Evolutionary conservation across 2,329 filamentous ascomycete species (phyloP).

Genomic region (Teratosphaeria destructans): DNA sequence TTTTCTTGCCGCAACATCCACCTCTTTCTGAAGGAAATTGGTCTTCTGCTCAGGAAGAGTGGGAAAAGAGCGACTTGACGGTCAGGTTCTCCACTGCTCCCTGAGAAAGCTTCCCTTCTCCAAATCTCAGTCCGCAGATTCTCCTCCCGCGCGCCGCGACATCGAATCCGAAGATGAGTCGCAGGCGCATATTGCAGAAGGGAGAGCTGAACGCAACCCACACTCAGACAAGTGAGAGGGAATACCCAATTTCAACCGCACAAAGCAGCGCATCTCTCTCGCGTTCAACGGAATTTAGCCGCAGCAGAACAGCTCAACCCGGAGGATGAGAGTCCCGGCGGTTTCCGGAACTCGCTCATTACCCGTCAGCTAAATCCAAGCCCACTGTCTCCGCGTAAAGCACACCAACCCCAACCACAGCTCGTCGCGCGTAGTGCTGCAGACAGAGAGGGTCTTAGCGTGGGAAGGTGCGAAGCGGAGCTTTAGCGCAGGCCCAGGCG

Average conservation of each 20-base stretch:
- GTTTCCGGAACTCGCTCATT: slow-evolving; percentile 10
- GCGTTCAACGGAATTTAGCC: slow-evolving; percentile 5
- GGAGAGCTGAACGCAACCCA: slow-evolving; percentile 15
- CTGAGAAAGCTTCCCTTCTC: background rate
- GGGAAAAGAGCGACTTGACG: background rate
- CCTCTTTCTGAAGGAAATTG: background rate
- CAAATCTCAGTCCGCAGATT: background rate
- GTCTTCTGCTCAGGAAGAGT: background rate
- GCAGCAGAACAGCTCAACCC: background rate
- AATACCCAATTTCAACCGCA: slow-evolving; percentile 23
- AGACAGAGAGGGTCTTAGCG: slow-evolving; percentile 8
- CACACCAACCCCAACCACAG: slow-evolving; percentile 1
- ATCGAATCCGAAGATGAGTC: slow-evolving; percentile 8
- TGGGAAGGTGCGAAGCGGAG: slow-evolving; percentile 5
- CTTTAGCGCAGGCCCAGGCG: slow-evolving; percentile 16
- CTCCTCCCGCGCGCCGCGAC: slow-evolving; percentile 4
- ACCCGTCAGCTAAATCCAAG: slow-evolving; percentile 9
- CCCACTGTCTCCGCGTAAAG: background rate
- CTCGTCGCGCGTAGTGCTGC: slow-evolving; percentile 10
- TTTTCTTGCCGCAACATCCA: slow-evolving; percentile 2
- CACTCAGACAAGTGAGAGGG: slow-evolving; percentile 23
- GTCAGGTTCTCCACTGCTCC: slow-evolving; percentile 1
- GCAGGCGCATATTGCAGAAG: slow-evolving; percentile 1
- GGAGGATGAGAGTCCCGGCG: background rate
- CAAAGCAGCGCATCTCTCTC: slow-evolving; percentile 18